A percentile compares a stretch with the other conserved stretches of the same genome.
Evolutionary conservation across 164 flowering plant genomes (phyloP).

Genomic region (Dillenia turbinata): DNA sequence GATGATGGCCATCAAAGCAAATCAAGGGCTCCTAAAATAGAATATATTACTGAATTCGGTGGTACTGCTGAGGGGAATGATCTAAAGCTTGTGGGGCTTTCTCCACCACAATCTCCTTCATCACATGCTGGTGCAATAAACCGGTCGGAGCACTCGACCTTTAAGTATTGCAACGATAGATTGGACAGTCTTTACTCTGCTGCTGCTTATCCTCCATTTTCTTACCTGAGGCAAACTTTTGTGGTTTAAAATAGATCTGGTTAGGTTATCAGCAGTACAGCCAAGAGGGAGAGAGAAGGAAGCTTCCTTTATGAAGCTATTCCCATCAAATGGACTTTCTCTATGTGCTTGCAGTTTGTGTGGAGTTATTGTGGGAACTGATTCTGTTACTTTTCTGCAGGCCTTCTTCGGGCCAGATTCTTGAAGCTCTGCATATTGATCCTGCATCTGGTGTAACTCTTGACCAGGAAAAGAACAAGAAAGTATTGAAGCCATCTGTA

Average conservation of each 20-base stretch:
- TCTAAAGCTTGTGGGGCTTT: slow-evolving; percentile 67
- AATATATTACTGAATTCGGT: slow-evolving; percentile 96
- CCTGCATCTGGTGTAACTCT: slow-evolving; percentile 92
- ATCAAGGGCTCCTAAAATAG: slow-evolving; percentile 72
- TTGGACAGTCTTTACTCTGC: slow-evolving; percentile 86
- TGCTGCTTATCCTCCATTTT: slow-evolving; percentile 66
- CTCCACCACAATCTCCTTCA: slow-evolving; percentile 93
- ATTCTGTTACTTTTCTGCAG: slow-evolving; percentile 66
- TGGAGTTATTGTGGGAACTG: slow-evolving; percentile 17
- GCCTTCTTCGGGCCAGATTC: slow-evolving; percentile 74
- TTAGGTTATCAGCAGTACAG: slow-evolving; percentile 37
- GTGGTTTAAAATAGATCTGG: slow-evolving; percentile 47
- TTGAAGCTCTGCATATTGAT: slow-evolving; percentile 94
- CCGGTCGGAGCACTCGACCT: slow-evolving; percentile 99
- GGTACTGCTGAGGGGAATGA: slow-evolving; percentile 56
- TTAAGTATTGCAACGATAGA: slow-evolving; percentile 90
- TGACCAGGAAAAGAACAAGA: slow-evolving; percentile 66
- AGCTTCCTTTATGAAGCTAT: slow-evolving; percentile 45
- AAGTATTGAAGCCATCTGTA: slow-evolving; percentile 48
- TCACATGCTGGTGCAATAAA: slow-evolving; percentile 57
- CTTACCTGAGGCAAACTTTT: slow-evolving; percentile 50
- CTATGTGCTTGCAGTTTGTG: slow-evolving; percentile 11
- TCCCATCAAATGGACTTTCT: slow-evolving; percentile 20
- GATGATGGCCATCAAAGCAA: slow-evolving; percentile 70
- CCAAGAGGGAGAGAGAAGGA: slow-evolving; percentile 35